Evolutionary conservation across 2,329 filamentous ascomycete genomes (phyloP), one percentile per base, ranked within the genome.

Genomic region (Meredithiella fracta): DNA sequence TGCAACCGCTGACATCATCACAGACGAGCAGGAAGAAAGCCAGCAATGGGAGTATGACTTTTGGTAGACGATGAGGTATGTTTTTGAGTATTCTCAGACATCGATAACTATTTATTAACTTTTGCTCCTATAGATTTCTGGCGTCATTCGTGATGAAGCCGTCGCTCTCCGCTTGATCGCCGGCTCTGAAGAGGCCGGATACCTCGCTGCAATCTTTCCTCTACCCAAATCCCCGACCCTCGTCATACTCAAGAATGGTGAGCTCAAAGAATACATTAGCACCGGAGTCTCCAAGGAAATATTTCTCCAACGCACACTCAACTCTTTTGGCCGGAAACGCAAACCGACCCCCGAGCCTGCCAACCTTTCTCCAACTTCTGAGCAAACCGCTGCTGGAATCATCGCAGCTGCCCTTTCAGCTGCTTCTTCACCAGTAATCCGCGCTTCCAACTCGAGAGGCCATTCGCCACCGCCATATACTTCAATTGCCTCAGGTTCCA

Each of bases 151-250:
- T 25, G 70, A 75, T 37, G 78, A 82, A 63, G 78, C 86, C 2
- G 73, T 96, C 20, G 70, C 83, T 6, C 72, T 96, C 22, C 79
- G 83, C 53, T 73, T 96, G 22, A 68, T 74, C 34, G 80, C 82
- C 17, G 86, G 83, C 22, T 89, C 85, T 1, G 78, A 85, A 61
- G 89, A 95, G 70, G 88, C 88, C 8, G 81, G 78, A 4, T 94
- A 88, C 63, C 73, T 97, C 14, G 78, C 82, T 8, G 86, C 86
- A 49, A 86, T 95, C 63, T 94, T 87, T 63, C 86, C 87, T 0
- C 72, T 95, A n/a, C 77, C 79, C 1, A 80, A 80, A 61, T 80
- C 80, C n/a, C 90, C 91, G 0, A 85, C 85, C 1, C 69, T 95
- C 7, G 76, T 95, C 15, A 72, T 94, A 20, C 90, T 95, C 62